Evolutionary conservation across 176 grass and related monocot species (phyloP).

Genomic region (Oryza punctata): DNA sequence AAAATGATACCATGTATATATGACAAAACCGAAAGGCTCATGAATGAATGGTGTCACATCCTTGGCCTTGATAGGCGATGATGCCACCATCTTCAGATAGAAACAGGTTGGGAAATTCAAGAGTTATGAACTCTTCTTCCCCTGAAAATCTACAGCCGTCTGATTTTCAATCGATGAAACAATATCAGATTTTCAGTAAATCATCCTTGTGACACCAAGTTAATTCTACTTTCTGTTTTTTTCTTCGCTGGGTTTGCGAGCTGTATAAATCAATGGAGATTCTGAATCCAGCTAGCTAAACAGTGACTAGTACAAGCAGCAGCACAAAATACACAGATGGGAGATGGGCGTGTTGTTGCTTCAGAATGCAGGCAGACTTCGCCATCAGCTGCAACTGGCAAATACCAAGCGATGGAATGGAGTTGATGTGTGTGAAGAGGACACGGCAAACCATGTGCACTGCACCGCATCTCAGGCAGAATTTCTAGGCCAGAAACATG

Average conservation of each 20-base stretch:
- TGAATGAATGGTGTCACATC: constrained; percentile 35
- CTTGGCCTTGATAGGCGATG: constrained; percentile 7
- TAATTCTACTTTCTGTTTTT: background rate
- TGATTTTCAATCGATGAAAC: background rate
- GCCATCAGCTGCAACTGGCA: constrained; percentile 2
- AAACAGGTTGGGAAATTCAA: background rate
- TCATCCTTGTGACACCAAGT: background rate
- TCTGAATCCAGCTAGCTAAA: background rate
- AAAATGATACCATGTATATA: background rate
- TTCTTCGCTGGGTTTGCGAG: background rate
- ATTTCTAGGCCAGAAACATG: background rate
- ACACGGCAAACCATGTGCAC: constrained; percentile 37
- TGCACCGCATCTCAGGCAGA: background rate
- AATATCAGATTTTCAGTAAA: background rate
- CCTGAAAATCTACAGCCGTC: background rate
- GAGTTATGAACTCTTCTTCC: background rate
- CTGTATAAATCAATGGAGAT: background rate
- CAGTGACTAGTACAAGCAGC: background rate
- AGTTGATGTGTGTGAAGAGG: background rate
- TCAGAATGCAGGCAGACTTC: constrained; percentile 17
- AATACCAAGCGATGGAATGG: background rate
- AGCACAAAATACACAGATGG: background rate
- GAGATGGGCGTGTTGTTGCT: constrained; percentile 4
- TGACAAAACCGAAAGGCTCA: background rate
- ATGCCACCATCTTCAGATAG: background rate